phyloP scores from a whole-genome alignment of 352 stramenopile genomes.

The Phytophthora aleatoria region DNA sequence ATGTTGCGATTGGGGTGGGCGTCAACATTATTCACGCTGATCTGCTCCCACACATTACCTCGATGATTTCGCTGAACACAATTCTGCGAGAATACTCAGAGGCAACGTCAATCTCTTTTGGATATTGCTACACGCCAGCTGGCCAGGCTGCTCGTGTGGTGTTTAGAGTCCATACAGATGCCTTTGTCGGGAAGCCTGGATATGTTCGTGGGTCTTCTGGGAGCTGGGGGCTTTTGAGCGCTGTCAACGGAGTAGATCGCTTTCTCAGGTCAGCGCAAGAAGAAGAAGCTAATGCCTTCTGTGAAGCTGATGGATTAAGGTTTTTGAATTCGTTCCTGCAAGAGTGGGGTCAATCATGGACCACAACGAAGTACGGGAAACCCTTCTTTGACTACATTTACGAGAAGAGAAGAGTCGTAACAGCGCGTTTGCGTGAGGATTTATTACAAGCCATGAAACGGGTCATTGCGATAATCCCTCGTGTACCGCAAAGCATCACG shows the following conservation, averaged over 20 bases:
- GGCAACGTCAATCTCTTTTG: slow-evolving; percentile 23
- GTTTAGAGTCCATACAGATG: slow-evolving; percentile 21
- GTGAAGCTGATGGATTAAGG: slow-evolving; percentile 16
- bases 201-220: slow-evolving; percentile 2
- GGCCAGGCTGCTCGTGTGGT: slow-evolving; percentile 13
- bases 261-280: slow-evolving; percentile 20
- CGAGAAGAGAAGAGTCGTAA: background rate
- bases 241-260: slow-evolving; percentile 6
- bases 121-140: slow-evolving; percentile 18
- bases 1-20: slow-evolving; percentile 19
- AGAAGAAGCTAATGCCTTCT: slow-evolving; percentile 22
- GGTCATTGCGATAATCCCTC: slow-evolving; percentile 10
- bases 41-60: slow-evolving; percentile 22
- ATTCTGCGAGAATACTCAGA: slow-evolving; percentile 16
- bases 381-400: slow-evolving; percentile 14
- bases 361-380: slow-evolving; percentile 4
- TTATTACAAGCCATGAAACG: slow-evolving; percentile 12
- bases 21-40: slow-evolving; percentile 29
- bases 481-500: slow-evolving; percentile 13
- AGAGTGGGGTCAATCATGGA: slow-evolving; percentile 3
- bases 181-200: background rate
- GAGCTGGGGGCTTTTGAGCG: slow-evolving; percentile 11
- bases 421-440: slow-evolving; percentile 1
- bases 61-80: slow-evolving; percentile 12
- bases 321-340: slow-evolving; percentile 23